Base-by-base conservation (phyloP, 345 rosid genomes). In the Eucalyptus cloeziana region DNA sequence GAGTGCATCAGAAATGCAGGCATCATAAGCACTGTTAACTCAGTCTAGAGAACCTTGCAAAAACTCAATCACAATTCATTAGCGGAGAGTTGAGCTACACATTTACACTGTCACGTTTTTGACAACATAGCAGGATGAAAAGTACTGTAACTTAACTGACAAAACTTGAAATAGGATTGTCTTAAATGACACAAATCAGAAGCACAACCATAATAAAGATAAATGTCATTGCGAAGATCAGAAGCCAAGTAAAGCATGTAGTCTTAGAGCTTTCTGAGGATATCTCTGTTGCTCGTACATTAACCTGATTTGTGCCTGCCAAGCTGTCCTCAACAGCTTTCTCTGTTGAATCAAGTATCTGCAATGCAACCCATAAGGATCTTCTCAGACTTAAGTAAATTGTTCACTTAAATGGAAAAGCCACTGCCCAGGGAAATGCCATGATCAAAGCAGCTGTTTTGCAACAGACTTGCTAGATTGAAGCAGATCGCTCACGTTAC, bases 261-360 rank as follows among this genome's bases (percentile, higher is more conserved):
- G 99, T 97, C 93, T 96, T 96, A 4, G 97, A 97, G 86, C 92
- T 93, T 88, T 93, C 91, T 22, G 98, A 95, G 90, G 92, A 93
- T 88, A 96, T 93, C 90, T 94, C 91, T 71, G 91, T 86, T 21
- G 98, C 96, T 40, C 96, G 94, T 14, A 92, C 93, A 87, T 94
- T 96, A 87, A 94, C 97, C 86, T 92, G 98, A 44, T 95, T 96
- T 4, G 99, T 96, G 92, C 96, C 92, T 10, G 98, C 97, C 91
- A 97, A 93, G 94, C 99, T 97, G 51, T 96, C 96, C 93, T 96
- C 99, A 49, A 97, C 90, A 44, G 98, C 99, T 37, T 90, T 92
- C 94, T 96, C 97, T 3, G 98, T 96, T 37, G 97, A 97, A 91
- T 97, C 97, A 16, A 95, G 98, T 89, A 96, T 89, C 99, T 96